Base-by-base conservation (phyloP, 805 yeast genomes). In the Maudiozyma saulgeensis region DNA sequence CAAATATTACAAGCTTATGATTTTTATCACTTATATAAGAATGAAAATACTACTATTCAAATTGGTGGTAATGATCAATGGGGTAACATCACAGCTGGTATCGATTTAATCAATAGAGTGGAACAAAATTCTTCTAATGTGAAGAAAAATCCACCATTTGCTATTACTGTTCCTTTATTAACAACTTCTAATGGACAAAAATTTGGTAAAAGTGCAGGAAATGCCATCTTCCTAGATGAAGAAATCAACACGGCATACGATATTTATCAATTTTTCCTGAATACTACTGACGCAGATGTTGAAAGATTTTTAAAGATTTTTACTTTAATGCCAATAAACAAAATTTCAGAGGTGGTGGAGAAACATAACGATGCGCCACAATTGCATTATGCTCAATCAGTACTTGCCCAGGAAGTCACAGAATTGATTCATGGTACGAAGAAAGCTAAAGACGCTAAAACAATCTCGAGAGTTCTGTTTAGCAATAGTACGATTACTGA, bases 21-120 rank as follows among this genome's bases (percentile, higher is more conserved):
- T 63, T 93, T 88, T 62, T 88, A 84, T 75, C 88, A 90, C 61
- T 68, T 93, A 50, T 80, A 79, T 69, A 75, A 74, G 38, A 63
- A 76, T 15, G 67, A 78, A 37, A 66, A 71, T 3, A 90, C 90
- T 41, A 72, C 74, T 41, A 67, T 89, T 13, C 98, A 93, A 69
- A 81, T 86, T 35, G 99, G 99, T 23, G 99, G 99, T 6, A 89
- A 86, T 62, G 99, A 93, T 64, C 99, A 93, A 67, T 93, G 96
- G 89, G 99, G 99, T 1, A 93, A 93, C 60, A 93, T 93, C 51
- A 87, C 95, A 1, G 97, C 98, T 0, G 99, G 99, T 0, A 78
- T 87, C 39, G 99, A 93, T 59, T 73, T 93, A 50, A 88, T 90
- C 39, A 73, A 83, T 1, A 71, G 96, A 53, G 63, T 86, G 1